phyloP scores from a whole-genome alignment of 208 protist genomes.

The Polymyxa betae region DNA sequence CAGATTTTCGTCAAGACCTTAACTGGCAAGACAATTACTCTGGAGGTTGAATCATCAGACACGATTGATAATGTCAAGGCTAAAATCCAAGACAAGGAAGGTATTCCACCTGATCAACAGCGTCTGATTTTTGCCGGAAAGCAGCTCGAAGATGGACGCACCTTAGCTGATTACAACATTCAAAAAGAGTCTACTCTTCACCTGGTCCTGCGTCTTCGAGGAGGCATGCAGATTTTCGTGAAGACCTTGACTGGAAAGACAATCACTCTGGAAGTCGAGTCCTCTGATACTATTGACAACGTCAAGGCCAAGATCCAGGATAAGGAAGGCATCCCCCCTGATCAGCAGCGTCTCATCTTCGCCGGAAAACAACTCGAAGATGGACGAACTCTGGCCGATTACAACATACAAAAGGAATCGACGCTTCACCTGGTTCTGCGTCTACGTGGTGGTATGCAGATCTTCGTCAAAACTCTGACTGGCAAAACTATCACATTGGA shows the following conservation, averaged over 20 bases:
- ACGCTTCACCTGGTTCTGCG: conserved; percentile 57
- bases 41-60: conserved; percentile 93
- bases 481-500: conserved; percentile 98
- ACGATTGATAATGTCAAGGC: conserved; percentile 95
- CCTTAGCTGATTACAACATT: conserved; percentile 70
- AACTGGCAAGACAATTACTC: conserved; percentile 97
- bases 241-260: conserved; percentile 88
- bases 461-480: conserved; percentile 94
- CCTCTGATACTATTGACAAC: conserved; percentile 88
- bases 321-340: conserved; percentile 85
- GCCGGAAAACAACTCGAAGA: conserved; percentile 89
- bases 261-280: conserved; percentile 87
- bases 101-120: conserved; percentile 86
- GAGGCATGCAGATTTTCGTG: conserved; percentile 84
- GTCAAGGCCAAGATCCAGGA: conserved; percentile 90
- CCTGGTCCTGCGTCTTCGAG: conserved; percentile 57
- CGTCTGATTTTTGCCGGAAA: conserved; percentile 87
- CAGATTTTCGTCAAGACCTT: conserved; percentile 93
- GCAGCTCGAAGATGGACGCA: conserved; percentile 87
- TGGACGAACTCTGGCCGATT: conserved; percentile 78
- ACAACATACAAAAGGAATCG: conserved; percentile 57
- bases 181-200: conserved; percentile 56
- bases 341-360: conserved; percentile 88
- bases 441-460: conserved; percentile 77
- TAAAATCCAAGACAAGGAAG: conserved; percentile 93